A percentile compares a stretch with the other conserved stretches of the same genome.
Conservation (phyloP, 345 rosid species). For the Xanthoceras sorbifolium region DNA sequence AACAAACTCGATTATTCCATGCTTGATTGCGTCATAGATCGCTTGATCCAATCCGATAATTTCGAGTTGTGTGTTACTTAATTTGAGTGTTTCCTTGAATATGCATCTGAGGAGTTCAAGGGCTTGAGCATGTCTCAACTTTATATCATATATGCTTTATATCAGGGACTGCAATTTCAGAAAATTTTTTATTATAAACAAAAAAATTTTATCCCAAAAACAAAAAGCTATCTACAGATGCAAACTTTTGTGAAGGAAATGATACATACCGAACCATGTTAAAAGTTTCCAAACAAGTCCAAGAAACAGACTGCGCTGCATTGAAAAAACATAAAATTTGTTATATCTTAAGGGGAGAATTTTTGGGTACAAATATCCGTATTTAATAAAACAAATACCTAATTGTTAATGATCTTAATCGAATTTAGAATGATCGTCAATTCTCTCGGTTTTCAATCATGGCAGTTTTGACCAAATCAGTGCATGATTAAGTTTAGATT, state of each 20-base stretch:
- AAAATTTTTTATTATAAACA: no score
- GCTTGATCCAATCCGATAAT: constrained; percentile 17
- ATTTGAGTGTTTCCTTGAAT: constrained; percentile 3
- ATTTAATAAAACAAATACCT: no score
- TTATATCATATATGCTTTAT: constrained; percentile 12
- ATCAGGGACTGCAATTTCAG: neutral
- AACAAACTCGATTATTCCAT: constrained; percentile 22
- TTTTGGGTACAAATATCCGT: no score
- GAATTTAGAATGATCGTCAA: no score
- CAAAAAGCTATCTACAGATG: neutral
- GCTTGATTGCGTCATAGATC: constrained; percentile 23
- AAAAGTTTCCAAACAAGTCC: neutral
- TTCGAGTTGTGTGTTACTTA: constrained; percentile 3
- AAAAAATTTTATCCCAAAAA: neutral
- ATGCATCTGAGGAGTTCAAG: constrained; percentile 11
- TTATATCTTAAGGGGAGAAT: neutral
- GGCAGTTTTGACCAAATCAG: no score
- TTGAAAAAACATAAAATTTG: neutral
- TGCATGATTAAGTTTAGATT: no score
- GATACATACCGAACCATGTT: neutral
- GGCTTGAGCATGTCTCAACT: constrained; percentile 15
- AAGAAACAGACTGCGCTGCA: neutral
- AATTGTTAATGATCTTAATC: no score
- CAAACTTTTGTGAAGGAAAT: neutral
- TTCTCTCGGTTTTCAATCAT: no score